Evolutionary conservation across 1,284 basidiomycete species (phyloP).

Genomic region (Boletus sp.): DNA sequence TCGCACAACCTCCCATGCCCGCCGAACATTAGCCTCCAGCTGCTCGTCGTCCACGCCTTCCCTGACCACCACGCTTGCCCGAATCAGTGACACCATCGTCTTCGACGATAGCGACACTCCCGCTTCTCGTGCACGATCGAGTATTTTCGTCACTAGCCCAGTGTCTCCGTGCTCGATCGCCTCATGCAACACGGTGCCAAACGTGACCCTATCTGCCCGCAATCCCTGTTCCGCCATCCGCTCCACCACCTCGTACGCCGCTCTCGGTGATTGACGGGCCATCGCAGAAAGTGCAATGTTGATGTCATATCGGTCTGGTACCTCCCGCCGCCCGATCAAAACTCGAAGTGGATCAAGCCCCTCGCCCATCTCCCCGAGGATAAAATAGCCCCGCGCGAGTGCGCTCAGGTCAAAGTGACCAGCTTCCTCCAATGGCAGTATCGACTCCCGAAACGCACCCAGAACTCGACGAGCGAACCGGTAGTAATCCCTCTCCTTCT

Average conservation of each 20-base stretch:
- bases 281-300: slow-evolving; percentile 58
- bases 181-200: slow-evolving; percentile 57
- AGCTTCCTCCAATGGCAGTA: slow-evolving; percentile 46
- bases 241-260: slow-evolving; percentile 44
- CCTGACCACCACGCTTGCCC: slow-evolving; percentile 35
- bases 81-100: slow-evolving; percentile 48
- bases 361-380: slow-evolving; percentile 46
- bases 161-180: slow-evolving; percentile 45
- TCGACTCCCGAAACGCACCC: slow-evolving; percentile 38
- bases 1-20: slow-evolving; percentile 42
- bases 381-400: slow-evolving; percentile 57
- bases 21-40: slow-evolving; percentile 36
- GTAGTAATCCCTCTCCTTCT: slow-evolving; percentile 15
- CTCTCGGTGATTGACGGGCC: slow-evolving; percentile 45
- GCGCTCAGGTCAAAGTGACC: slow-evolving; percentile 53
- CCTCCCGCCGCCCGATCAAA: slow-evolving; percentile 45
- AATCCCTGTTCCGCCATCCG: slow-evolving; percentile 48
- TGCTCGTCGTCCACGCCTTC: slow-evolving; percentile 26
- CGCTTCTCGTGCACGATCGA: slow-evolving; percentile 36
- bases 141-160: slow-evolving; percentile 42
- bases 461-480: slow-evolving; percentile 48
- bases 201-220: slow-evolving; percentile 48
- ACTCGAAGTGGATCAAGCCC: slow-evolving; percentile 48
- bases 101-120: slow-evolving; percentile 42
- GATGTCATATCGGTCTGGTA: slow-evolving; percentile 59